Percentiles rank a stretch among this genome's conserved stretches.
Evolutionary conservation across 768 basidiomycete species (phyloP).

Genomic region (Boletus rex-veris): DNA sequence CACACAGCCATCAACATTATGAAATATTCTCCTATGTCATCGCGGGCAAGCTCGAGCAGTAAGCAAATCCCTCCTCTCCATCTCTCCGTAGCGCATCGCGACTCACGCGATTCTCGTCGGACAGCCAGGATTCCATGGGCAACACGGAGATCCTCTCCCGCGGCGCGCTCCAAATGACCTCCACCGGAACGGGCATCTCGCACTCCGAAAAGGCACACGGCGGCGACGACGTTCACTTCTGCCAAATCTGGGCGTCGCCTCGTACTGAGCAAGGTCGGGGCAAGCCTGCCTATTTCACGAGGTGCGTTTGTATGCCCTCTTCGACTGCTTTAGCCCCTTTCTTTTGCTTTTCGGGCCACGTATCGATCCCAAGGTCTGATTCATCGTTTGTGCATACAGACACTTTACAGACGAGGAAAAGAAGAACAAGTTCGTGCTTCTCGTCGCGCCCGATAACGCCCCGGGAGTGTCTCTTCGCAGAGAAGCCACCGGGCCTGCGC

Average conservation of each 20-base stretch:
- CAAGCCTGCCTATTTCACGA: conserved; percentile 79
- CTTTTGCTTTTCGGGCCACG: too few species aligned
- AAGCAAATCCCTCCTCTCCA: conserved; percentile 22
- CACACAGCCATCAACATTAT: conserved; percentile 78
- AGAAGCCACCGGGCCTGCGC: conserved; percentile 76
- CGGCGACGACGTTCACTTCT: conserved; percentile 48
- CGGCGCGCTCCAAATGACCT: conserved; percentile 89
- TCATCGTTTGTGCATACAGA: conserved; percentile 23
- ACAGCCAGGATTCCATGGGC: conserved; percentile 86
- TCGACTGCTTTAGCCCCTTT: background rate
- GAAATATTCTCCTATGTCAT: conserved; percentile 93
- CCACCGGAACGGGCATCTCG: conserved; percentile 86
- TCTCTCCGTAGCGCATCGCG: background rate
- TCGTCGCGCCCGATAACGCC: conserved; percentile 72
- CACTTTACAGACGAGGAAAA: conserved; percentile 84
- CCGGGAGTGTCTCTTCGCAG: conserved; percentile 58
- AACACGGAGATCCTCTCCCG: conserved; percentile 86
- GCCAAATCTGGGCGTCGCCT: conserved; percentile 70
- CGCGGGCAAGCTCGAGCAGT: conserved; percentile 79
- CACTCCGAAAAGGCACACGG: conserved; percentile 71
- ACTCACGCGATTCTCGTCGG: background rate
- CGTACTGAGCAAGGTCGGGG: conserved; percentile 23
- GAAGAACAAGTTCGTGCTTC: conserved; percentile 59
- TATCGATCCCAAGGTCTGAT: too few species aligned
- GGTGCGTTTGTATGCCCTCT: conserved; percentile 32